These are phyloP conservation scores for Falciphora oryzae DNA, from an alignment of 2,329 filamentous ascomycete genomes.

Conservation along the genomic window DNA sequence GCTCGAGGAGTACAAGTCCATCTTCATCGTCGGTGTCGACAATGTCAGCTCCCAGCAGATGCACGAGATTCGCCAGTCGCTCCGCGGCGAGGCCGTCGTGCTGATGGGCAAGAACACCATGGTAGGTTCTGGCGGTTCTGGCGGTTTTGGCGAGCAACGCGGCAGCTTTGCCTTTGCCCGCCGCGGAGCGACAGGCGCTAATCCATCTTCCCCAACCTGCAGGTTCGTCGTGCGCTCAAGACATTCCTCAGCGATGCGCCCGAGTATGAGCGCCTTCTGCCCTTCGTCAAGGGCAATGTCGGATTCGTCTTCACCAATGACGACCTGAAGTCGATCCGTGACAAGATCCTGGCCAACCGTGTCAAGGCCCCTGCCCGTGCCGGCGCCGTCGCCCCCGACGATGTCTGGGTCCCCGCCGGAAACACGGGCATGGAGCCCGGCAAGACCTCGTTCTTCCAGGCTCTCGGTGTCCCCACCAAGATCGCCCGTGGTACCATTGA, in stretches of 20 bases:
- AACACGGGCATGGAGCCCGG: conserved; percentile 99
- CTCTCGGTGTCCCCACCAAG: conserved; percentile 99
- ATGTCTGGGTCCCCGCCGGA: conserved; percentile 93
- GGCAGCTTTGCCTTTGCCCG: neutral
- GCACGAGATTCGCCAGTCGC: conserved; percentile 96
- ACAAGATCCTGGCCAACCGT: conserved; percentile 94
- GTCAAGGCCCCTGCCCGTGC: conserved; percentile 97
- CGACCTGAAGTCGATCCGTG: conserved; percentile 86
- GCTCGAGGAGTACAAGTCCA: conserved; percentile 92
- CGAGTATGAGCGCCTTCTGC: conserved; percentile 97
- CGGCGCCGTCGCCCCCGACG: conserved; percentile 86
- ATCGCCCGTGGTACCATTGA: conserved; percentile 99
- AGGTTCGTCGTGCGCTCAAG: conserved; percentile 96
- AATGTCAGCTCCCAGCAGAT: conserved; percentile 99
- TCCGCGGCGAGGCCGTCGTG: conserved; percentile 88
- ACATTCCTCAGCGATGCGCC: conserved; percentile 85
- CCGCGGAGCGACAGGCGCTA: too few relatives aligned
- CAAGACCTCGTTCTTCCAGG: conserved; percentile 99
- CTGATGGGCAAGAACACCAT: conserved; percentile 99
- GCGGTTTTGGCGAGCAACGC: neutral
- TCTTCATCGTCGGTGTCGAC: conserved; percentile 97
- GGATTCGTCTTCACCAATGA: conserved; percentile 99
- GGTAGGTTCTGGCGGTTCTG: conserved; percentile 52
- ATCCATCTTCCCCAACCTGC: conserved; percentile 1
- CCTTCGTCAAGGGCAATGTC: conserved; percentile 94